Evolutionary conservation across 202 grass and related monocot genomes (phyloP).

Genomic region (Hordeum pubiflorum): DNA sequence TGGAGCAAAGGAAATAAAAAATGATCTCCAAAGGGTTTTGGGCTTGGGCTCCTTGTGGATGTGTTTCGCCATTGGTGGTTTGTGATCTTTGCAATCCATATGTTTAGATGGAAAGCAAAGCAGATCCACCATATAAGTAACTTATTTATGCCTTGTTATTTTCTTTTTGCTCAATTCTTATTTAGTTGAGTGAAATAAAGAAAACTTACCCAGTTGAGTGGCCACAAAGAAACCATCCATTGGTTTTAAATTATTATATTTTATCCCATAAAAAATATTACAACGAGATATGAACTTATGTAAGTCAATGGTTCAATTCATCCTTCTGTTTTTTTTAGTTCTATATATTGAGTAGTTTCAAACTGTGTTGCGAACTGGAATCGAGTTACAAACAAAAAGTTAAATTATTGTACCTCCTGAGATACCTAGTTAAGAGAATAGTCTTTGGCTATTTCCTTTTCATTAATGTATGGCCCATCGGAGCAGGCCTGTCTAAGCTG

Average conservation of each 20-base stretch:
- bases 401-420: neutral
- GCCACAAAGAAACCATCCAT: neutral
- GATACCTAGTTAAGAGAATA: neutral
- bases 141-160: neutral
- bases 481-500: neutral
- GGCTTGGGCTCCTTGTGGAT: slow-evolving; percentile 3
- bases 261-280: neutral
- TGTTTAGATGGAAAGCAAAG: neutral
- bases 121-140: neutral
- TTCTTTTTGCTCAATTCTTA: neutral
- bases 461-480: neutral
- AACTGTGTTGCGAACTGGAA: neutral
- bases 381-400: neutral
- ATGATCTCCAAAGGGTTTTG: neutral
- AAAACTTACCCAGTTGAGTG: neutral
- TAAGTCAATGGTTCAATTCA: neutral
- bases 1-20: neutral
- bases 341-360: neutral
- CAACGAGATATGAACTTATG: neutral
- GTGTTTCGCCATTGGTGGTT: neutral
- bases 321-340: neutral
- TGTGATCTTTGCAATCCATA: neutral
- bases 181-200: neutral
- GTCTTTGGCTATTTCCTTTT: neutral
- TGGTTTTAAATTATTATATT: neutral